phyloP scores from a whole-genome alignment of 1,284 basidiomycete genomes.

The Thelephora terrestris region DNA sequence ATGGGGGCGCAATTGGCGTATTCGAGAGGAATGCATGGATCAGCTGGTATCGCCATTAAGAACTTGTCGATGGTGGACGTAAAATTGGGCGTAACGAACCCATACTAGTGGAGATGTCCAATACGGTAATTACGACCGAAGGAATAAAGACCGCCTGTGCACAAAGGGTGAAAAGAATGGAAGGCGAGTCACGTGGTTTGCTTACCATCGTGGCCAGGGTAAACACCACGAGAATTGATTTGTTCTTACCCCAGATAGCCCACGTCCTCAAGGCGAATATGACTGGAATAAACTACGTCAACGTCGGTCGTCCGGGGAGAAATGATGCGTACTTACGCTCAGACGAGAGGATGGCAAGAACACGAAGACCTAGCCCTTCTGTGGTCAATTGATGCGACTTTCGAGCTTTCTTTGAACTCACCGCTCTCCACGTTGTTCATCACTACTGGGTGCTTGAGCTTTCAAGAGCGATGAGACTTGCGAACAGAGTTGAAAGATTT shows the following conservation, averaged over 20 bases:
- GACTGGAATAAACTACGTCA: constrained; percentile 1
- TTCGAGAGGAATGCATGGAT: background rate
- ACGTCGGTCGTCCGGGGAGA: too few relatives aligned
- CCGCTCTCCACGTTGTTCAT: background rate
- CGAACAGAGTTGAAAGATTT: background rate
- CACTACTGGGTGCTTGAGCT: background rate
- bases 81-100: constrained; percentile 1
- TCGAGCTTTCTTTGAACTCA: background rate
- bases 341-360: constrained; percentile 1
- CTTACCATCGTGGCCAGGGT: constrained; percentile 2
- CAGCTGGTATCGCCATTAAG: constrained; percentile 2
- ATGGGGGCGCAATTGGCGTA: background rate
- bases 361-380: background rate
- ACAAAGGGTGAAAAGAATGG: background rate
- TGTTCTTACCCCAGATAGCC: constrained; percentile 9
- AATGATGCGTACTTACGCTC: constrained; percentile 4
- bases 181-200: background rate
- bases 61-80: background rate
- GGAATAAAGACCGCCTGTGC: constrained; percentile 4
- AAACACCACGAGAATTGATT: constrained; percentile 1
- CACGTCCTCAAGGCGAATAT: constrained; percentile 10
- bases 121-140: constrained; percentile 4
- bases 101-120: constrained; percentile 2
- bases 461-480: background rate
- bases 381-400: background rate